Conservation (phyloP, 2,329 filamentous ascomycete genomes). For the Talaromyces albobiverticillius region DNA sequence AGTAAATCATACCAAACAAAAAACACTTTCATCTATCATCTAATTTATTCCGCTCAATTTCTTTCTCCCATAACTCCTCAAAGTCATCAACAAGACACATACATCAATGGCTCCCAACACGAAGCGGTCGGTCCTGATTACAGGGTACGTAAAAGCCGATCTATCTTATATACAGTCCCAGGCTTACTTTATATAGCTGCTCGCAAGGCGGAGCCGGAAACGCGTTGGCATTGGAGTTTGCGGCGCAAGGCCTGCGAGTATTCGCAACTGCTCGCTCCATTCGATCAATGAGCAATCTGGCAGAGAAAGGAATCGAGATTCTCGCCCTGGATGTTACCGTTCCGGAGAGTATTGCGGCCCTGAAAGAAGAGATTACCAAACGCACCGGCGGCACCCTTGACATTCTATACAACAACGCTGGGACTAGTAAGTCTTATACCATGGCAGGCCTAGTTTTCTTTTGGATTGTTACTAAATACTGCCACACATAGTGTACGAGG, state of each 20-base stretch:
- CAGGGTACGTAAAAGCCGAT: not conserved
- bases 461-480: not conserved
- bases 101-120: conserved; percentile 4
- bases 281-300: conserved; percentile 7
- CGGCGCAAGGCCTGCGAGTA: conserved; percentile 4
- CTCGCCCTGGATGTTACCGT: conserved; percentile 4
- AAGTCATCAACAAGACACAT: too few relatives aligned
- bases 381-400: conserved; percentile 2
- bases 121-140: conserved; percentile 7
- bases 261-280: conserved; percentile 8
- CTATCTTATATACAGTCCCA: not conserved
- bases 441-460: not conserved
- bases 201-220: conserved; percentile 7
- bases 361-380: conserved; percentile 6
- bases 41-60: too few relatives aligned
- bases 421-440: not conserved
- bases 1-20: too few relatives aligned
- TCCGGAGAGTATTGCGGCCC: not conserved
- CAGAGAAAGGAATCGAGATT: conserved; percentile 6
- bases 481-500: conserved; percentile 6
- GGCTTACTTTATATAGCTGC: conserved; percentile 5
- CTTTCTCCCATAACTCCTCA: too few relatives aligned
- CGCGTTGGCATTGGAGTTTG: conserved; percentile 9
- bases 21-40: too few relatives aligned
- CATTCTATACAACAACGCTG: conserved; percentile 9